Conservation (phyloP, 202 grass and related monocot genomes). For the Setaria viridis region DNA sequence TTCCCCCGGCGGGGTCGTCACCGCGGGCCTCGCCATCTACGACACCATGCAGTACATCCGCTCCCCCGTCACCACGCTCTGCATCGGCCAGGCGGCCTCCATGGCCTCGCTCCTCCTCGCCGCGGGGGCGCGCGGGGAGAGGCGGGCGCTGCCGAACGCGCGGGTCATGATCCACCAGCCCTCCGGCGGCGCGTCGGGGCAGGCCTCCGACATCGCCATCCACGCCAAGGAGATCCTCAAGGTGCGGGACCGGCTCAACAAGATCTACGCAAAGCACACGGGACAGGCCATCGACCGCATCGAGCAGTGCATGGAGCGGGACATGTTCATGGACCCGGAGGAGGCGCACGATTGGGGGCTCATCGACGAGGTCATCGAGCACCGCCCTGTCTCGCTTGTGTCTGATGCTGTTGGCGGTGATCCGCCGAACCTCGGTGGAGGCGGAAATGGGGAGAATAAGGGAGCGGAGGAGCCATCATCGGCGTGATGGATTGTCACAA, state of each 20-base stretch:
- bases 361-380: constrained; percentile 88
- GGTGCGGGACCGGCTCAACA: constrained; percentile 72
- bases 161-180: constrained; percentile 99
- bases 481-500: constrained; percentile 53
- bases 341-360: constrained; percentile 89
- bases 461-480: constrained; percentile 54
- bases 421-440: constrained; percentile 22
- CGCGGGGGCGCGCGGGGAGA: constrained; percentile 73
- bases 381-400: constrained; percentile 71
- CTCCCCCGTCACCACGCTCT: constrained; percentile 88
- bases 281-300: constrained; percentile 65
- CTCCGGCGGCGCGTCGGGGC: constrained; percentile 75
- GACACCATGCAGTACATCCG: constrained; percentile 98
- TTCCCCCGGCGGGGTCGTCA: constrained; percentile 93
- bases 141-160: constrained; percentile 82
- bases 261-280: constrained; percentile 82
- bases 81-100: constrained; percentile 92
- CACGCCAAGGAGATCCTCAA: constrained; percentile 96
- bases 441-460: constrained; percentile 48
- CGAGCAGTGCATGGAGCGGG: constrained; percentile 80
- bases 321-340: constrained; percentile 85
- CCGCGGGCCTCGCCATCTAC: constrained; percentile 95
- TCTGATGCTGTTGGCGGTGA: constrained; percentile 58
- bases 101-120: constrained; percentile 91
- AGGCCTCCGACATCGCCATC: constrained; percentile 85